Percentiles rank a stretch among this genome's conserved stretches.
These are phyloP conservation scores for Venturia asperata DNA, from an alignment of 2,329 filamentous ascomycete genomes.

Conservation along the genomic window DNA sequence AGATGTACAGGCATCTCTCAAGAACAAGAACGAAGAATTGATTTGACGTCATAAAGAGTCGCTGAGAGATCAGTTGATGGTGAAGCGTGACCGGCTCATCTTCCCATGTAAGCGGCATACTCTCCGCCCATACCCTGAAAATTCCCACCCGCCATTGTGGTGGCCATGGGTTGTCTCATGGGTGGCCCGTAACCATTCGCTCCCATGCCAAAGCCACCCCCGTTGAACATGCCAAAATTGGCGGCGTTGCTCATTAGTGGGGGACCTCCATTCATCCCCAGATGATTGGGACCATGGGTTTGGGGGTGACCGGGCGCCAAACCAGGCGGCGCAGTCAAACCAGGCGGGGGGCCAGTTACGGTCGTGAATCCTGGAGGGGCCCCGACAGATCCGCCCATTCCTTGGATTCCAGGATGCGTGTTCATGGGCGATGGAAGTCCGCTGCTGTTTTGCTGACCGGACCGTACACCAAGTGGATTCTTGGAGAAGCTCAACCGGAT, in stretches of 20 bases:
- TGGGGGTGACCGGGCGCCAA: conserved; percentile 37
- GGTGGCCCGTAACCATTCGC: not conserved
- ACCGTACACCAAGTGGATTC: conserved; percentile 88
- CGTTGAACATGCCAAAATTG: conserved; percentile 14
- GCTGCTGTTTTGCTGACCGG: conserved; percentile 56
- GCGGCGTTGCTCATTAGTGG: not conserved
- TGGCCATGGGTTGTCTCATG: conserved; percentile 17
- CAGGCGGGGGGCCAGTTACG: conserved; percentile 72
- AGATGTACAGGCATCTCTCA: not conserved
- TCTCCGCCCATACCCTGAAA: conserved; percentile 19
- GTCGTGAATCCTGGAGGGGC: conserved; percentile 53
- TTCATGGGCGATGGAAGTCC: conserved; percentile 45
- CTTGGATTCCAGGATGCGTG: conserved; percentile 47
- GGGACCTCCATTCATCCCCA: conserved; percentile 12
- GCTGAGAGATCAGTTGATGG: not conserved
- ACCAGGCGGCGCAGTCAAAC: conserved; percentile 68
- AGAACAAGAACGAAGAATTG: not conserved
- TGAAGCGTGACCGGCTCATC: not conserved
- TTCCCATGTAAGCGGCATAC: conserved; percentile 19
- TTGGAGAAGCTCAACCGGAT: conserved; percentile 96
- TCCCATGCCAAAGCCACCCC: conserved; percentile 11
- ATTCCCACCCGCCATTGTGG: conserved; percentile 16
- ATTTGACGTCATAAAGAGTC: not conserved
- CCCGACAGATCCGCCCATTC: conserved; percentile 52
- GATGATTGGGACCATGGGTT: not conserved